A percentile compares a stretch with the other conserved stretches of the same genome.
Conservation (phyloP, 2,329 filamentous ascomycete genomes). For the Torrubiella hemipterigena region DNA sequence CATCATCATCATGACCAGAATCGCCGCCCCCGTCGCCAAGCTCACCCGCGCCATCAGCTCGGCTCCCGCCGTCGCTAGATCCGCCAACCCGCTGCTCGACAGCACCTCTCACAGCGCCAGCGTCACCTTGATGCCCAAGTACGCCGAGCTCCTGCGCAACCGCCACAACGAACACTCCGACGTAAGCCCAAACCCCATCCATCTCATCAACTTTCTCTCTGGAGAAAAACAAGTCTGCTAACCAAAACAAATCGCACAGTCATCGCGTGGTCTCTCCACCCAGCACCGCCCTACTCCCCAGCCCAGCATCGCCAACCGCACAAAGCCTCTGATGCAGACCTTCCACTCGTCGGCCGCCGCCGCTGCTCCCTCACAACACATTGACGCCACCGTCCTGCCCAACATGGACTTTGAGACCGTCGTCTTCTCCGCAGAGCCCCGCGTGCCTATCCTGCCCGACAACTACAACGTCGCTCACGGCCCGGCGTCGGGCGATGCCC, state of each 20-base stretch:
- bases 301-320: constrained; percentile 29
- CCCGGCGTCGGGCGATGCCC: constrained; percentile 28
- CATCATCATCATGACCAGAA: constrained; percentile 35
- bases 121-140: constrained; percentile 32
- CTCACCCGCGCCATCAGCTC: constrained; percentile 33
- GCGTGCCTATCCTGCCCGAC: constrained; percentile 49
- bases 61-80: constrained; percentile 23
- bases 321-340: constrained; percentile 50
- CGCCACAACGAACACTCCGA: constrained; percentile 23
- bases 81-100: constrained; percentile 21
- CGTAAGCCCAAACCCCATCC: constrained; percentile 18
- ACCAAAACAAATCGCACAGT: constrained; percentile 10
- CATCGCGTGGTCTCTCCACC: constrained; percentile 30
- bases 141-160: constrained; percentile 31
- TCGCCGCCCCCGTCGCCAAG: constrained; percentile 36
- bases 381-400: constrained; percentile 44
- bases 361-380: constrained; percentile 26
- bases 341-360: constrained; percentile 39
- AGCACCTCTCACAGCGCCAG: constrained; percentile 15
- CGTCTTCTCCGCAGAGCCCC: constrained; percentile 27
- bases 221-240: not conserved
- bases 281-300: constrained; percentile 35
- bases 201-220: not conserved
- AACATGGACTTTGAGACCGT: constrained; percentile 20
- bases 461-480: constrained; percentile 35